Evolutionary conservation across 805 yeast species (phyloP), one percentile per base, ranked within the genome.

Genomic region (Cephaloascus albidus): DNA sequence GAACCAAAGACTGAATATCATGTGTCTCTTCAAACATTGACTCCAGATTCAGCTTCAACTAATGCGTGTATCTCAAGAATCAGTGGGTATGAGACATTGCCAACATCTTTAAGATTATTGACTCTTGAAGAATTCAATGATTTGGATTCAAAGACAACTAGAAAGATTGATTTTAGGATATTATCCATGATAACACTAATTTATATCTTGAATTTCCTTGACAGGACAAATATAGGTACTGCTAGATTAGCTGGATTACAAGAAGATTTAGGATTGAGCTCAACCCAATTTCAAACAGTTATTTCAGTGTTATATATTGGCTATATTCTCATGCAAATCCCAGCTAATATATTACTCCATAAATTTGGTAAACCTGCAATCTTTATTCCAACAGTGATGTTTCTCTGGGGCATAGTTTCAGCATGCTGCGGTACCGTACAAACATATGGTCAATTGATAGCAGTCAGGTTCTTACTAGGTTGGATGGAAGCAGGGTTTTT

Each of bases 261-360:
- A 44, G 57, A 58, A 6, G 76, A 72, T 41, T 52, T 72, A 37
- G 58, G 60, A 1, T 54, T 72, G 33, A 44, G 51, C 3, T 74
- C 74, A 5, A 51, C 51, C 33, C 65, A 71, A 46, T 72, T 69
- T 43, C 73, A 74, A 48, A 70, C 72, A 4, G 63, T 69, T 52
- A 69, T 75, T 40, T 67, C 78, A n/a, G 63, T 75, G 35, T 61
- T 73, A 35, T 73, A 65, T 52, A 67, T 73, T 44, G 68, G 75
- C 18, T 72, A 71, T 45, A 69, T 71, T 42, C 48, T 61, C 39
- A 65, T 67, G 59, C 75, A 70, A 50, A 60, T 71, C 36, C 76
- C 76, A 16, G 61, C 73, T 26, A 71, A 70, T 46, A 60, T 70
- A 64, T 46, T 66, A 36, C 61, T 71, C 48, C 67, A 65, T 46